Evolutionary conservation across 169 alveolate species (phyloP).

Genomic region (Eimeria maxima): DNA sequence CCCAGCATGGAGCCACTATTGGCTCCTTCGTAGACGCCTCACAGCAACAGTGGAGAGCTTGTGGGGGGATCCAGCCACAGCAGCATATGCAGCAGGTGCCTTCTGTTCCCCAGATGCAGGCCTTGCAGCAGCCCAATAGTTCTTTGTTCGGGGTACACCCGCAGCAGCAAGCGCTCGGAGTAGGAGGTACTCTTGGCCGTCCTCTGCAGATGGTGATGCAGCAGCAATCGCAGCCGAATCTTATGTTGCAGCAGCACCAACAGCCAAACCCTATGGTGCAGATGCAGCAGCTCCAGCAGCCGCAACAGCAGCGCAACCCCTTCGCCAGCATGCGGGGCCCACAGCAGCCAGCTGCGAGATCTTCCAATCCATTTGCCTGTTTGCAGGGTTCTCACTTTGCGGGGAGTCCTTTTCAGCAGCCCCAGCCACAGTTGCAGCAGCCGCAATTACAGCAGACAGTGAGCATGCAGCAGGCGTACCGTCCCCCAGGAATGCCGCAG

Average conservation of each 20-base stretch:
- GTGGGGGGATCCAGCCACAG: slow-evolving; percentile 59
- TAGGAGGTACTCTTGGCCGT: slow-evolving; percentile 45
- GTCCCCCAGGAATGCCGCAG: slow-evolving; percentile 32
- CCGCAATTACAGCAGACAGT: slow-evolving; percentile 52
- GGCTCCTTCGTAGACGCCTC: slow-evolving; percentile 37
- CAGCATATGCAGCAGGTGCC: slow-evolving; percentile 51
- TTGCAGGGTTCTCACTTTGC: slow-evolving; percentile 51
- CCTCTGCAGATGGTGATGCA: slow-evolving; percentile 69
- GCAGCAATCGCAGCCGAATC: slow-evolving; percentile 43
- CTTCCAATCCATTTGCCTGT: slow-evolving; percentile 64
- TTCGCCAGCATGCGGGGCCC: slow-evolving; percentile 74
- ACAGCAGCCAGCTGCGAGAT: slow-evolving; percentile 61
- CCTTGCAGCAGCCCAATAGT: slow-evolving; percentile 38
- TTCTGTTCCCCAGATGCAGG: slow-evolving; percentile 10
- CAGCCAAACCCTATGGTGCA: slow-evolving; percentile 51
- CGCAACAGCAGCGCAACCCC: slow-evolving; percentile 68
- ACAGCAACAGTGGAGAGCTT: slow-evolving; percentile 51
- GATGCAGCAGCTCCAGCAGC: slow-evolving; percentile 46
- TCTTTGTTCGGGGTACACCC: slow-evolving; percentile 59
- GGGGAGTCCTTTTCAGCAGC: slow-evolving; percentile 63
- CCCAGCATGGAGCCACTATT: slow-evolving; percentile 44
- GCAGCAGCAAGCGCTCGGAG: slow-evolving; percentile 45
- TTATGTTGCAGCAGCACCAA: slow-evolving; percentile 41
- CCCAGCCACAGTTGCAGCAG: slow-evolving; percentile 41
- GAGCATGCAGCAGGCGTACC: slow-evolving; percentile 61